Percentiles rank a stretch among this genome's conserved stretches.
Conservation (phyloP, 768 basidiomycete species). For the Trametes maxima region DNA sequence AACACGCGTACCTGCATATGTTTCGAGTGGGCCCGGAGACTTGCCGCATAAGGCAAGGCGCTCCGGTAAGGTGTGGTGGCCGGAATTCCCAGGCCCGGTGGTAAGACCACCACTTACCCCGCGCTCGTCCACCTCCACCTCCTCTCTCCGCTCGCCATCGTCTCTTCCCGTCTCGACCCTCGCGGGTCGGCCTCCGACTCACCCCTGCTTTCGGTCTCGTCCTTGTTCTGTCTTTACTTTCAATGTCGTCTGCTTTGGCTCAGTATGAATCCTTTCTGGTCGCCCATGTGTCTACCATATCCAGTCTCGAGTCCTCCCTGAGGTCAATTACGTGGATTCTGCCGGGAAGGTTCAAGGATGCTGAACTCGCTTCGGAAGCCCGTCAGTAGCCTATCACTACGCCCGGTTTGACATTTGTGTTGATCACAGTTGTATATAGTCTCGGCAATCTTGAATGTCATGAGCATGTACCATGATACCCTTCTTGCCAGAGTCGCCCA, state of each 20-base stretch:
- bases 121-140: slow-evolving; percentile 1
- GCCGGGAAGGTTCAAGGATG: slow-evolving; percentile 96
- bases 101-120: background rate
- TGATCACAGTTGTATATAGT: slow-evolving; percentile 49
- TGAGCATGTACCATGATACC: slow-evolving; percentile 95
- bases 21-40: slow-evolving; percentile 1
- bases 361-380: slow-evolving; percentile 92
- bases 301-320: slow-evolving; percentile 85
- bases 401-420: slow-evolving; percentile 10
- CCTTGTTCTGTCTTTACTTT: slow-evolving; percentile 23
- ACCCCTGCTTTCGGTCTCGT: background rate
- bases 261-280: slow-evolving; percentile 85
- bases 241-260: slow-evolving; percentile 65
- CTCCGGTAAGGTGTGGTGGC: slow-evolving; percentile 8
- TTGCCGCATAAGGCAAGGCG: background rate
- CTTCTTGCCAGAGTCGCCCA: slow-evolving; percentile 71
- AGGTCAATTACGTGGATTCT: slow-evolving; percentile 94
- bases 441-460: slow-evolving; percentile 81
- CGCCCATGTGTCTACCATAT: slow-evolving; percentile 82
- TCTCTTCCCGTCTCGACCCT: slow-evolving; percentile 12
- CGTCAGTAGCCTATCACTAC: slow-evolving; percentile 56
- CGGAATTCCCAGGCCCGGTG: slow-evolving; percentile 19
- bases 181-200: slow-evolving; percentile 22
- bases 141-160: slow-evolving; percentile 9
- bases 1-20: background rate